phyloP scores from a whole-genome alignment of 176 grass and related monocot genomes.

The Carex scoparia region DNA sequence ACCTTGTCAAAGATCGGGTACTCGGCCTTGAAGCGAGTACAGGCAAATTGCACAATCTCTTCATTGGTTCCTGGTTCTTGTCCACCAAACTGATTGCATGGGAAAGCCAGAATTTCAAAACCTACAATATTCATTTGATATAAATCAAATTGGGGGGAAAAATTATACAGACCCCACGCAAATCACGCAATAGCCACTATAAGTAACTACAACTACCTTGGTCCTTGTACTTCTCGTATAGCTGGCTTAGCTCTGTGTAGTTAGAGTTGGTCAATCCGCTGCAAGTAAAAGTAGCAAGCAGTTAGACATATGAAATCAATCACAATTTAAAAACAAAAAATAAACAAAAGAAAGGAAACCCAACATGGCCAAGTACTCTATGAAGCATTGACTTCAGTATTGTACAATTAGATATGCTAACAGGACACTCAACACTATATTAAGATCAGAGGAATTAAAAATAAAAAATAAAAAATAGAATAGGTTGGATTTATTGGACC shows the following conservation, averaged over 20 bases:
- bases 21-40: conserved; percentile 81
- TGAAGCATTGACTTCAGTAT: neutral
- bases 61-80: conserved; percentile 86
- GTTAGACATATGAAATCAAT: neutral
- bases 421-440: neutral
- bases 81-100: conserved; percentile 85
- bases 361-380: neutral
- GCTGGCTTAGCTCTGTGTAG: conserved; percentile 54
- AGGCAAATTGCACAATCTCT: conserved; percentile 79
- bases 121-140: conserved; percentile 26
- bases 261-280: conserved; percentile 81
- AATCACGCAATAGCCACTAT: neutral
- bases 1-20: conserved; percentile 96
- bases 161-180: neutral
- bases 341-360: neutral
- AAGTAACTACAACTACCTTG: conserved; percentile 28
- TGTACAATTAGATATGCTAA: neutral
- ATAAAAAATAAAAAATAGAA: too few relatives aligned
- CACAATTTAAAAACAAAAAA: too few relatives aligned
- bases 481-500: neutral
- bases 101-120: conserved; percentile 89
- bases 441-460: too few relatives aligned
- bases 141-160: neutral
- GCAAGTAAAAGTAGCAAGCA: conserved; percentile 16
- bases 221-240: conserved; percentile 67